Percentiles rank a stretch among this genome's conserved stretches.
Conservation (phyloP, 306 rosid species). For the Dryas alaskensis region DNA sequence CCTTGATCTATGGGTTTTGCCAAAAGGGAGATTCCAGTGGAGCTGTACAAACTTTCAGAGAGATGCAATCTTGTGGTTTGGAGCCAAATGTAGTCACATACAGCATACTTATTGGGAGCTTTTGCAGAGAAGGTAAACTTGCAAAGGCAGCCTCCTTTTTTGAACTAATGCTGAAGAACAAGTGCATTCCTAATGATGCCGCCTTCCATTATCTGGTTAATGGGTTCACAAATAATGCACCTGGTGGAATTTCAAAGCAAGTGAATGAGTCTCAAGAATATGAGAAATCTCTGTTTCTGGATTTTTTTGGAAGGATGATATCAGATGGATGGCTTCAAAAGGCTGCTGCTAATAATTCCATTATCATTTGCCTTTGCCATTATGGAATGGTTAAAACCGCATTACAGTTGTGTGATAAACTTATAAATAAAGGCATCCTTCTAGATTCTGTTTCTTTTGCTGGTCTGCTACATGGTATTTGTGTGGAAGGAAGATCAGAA, state of each 20-base stretch:
- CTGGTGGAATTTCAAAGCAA: slow-evolving; percentile 17
- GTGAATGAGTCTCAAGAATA: slow-evolving; percentile 26
- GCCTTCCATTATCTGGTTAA: slow-evolving; percentile 69
- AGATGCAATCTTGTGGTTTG: slow-evolving; percentile 58
- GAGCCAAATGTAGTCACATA: slow-evolving; percentile 81
- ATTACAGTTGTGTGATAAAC: slow-evolving; percentile 50
- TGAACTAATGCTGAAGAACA: slow-evolving; percentile 67
- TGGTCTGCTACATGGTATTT: slow-evolving; percentile 66
- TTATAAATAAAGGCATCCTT: slow-evolving; percentile 45
- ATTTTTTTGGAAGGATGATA: slow-evolving; percentile 56
- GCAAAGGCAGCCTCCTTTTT: slow-evolving; percentile 63
- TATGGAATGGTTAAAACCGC: slow-evolving; percentile 69
- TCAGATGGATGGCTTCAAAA: slow-evolving; percentile 55
- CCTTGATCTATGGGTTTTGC: slow-evolving; percentile 76
- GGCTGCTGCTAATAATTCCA: slow-evolving; percentile 64
- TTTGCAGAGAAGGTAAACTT: slow-evolving; percentile 54
- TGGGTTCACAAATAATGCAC: slow-evolving; percentile 52
- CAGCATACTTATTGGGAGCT: slow-evolving; percentile 64
- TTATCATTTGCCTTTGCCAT: slow-evolving; percentile 63
- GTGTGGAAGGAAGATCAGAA: slow-evolving; percentile 55
- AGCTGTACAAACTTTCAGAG: slow-evolving; percentile 57
- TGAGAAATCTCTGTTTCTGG: slow-evolving; percentile 43
- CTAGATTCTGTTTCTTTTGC: slow-evolving; percentile 55
- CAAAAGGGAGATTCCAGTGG: slow-evolving; percentile 41
- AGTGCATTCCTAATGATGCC: slow-evolving; percentile 64